Evolutionary conservation across 129 eudicot genomes (phyloP), one percentile per base, ranked within the genome.

Genomic region (Flaveria linearis): DNA sequence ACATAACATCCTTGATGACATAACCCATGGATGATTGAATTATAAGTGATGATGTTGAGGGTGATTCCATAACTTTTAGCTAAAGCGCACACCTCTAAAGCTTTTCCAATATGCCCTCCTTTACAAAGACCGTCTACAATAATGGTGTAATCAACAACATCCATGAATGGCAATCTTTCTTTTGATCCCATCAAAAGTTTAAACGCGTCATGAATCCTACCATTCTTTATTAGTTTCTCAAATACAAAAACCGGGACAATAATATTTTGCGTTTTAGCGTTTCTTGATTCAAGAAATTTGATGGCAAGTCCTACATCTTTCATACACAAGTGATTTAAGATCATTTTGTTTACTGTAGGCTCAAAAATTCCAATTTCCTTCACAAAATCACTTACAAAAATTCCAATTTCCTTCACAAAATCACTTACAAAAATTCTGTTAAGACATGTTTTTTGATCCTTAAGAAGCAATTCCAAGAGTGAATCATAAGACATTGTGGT

Each of bases 1-100:
- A 94, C 73, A 67, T 91, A 77, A 70, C 96, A 87, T 22, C 96
- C 91, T 77, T 95, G 92, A 47, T 68, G 86, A 81, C 96, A 89
- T 61, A 95, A 82, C 9, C 92, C 96, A 51, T 91, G 81, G 61
- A 95, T 87, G 52, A 95, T 79, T 15, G 95, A 74, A 82, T 95
- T 91, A 69, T 89, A 95, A 17, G 90, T 82, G 71, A 91, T 76
- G 8, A 91, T 78, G 78, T 71, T 87, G 67, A 89, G 89, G 39
- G 73, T 43, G 51, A 83, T 60, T 68, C 92, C 92, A 39, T 73
- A 71, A 26, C 73, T 85, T 73, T 66, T 83, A 4, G 84, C 90
- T 63, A 89, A 86, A 67, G 61, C 36, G 78, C 97, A 91, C 26
- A 89, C 68, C 76, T 91, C 88, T 77, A 95, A 78, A 53, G 99